Evolutionary conservation across 805 yeast species (phyloP).

Genomic region (Saccharomyces paradoxus): DNA sequence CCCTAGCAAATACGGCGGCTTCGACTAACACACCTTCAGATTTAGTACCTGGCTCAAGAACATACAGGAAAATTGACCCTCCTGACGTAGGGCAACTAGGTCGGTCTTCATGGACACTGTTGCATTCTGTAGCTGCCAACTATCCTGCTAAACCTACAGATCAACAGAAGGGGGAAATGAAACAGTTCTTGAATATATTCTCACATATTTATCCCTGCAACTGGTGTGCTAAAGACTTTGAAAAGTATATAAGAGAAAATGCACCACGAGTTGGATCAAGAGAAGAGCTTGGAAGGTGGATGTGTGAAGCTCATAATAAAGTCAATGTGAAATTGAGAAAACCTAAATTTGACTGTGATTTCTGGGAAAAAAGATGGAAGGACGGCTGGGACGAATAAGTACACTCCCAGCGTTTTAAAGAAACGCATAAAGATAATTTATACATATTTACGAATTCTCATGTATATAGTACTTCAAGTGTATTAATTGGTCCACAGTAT

Average conservation of each 20-base stretch:
- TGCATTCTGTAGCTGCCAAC: slow-evolving; percentile 83
- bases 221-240: slow-evolving; percentile 85
- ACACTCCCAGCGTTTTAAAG: neutral
- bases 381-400: slow-evolving; percentile 69
- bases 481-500: neutral
- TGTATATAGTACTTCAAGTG: neutral
- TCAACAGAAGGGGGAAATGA: slow-evolving; percentile 63
- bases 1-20: slow-evolving; percentile 13
- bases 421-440: neutral
- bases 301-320: slow-evolving; percentile 90
- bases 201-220: slow-evolving; percentile 86
- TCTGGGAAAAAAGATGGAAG: slow-evolving; percentile 92
- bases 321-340: slow-evolving; percentile 87
- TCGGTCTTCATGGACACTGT: slow-evolving; percentile 81
- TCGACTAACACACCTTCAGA: slow-evolving; percentile 10
- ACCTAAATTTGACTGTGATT: slow-evolving; percentile 72
- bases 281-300: slow-evolving; percentile 81
- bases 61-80: slow-evolving; percentile 53
- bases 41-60: slow-evolving; percentile 20
- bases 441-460: neutral
- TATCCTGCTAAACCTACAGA: slow-evolving; percentile 63
- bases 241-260: slow-evolving; percentile 46
- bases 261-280: slow-evolving; percentile 53
- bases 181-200: slow-evolving; percentile 58
- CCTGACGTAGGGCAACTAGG: slow-evolving; percentile 82